Base-by-base conservation (phyloP, 352 stramenopile species). In the Globisporangium cederbergense region DNA sequence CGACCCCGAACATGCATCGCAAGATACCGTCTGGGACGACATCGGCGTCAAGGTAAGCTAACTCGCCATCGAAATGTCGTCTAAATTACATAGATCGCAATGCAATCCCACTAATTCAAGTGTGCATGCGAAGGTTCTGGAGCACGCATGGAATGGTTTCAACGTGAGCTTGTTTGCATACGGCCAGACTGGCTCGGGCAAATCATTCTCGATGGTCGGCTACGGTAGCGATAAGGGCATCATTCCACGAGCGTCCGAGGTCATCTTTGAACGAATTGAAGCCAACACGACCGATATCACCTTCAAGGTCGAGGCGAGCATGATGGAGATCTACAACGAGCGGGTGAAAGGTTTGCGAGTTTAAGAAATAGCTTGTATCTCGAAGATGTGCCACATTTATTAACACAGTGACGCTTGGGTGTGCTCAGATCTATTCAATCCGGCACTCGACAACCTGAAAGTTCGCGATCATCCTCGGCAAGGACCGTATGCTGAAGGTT, bases 271-370 rank as follows among this genome's bases (percentile, higher is more conserved):
- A 43, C 81, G 86, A 16, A 95, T 96, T 28, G 71, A 83, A 22
- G 70, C 52, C 11, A 90, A 73, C 18, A 71, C 62, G 0, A 71
- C 65, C 0, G 73, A 68, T 8, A 62, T 88, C n/a, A 89, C 74
- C 28, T 91, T 93, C 60, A 90, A 94, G 67, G 88, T 96, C 5
- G 86, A 96, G 65, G 86, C 87, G 18, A 93, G 83, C 46, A 96
- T 96, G 88, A 89, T 96, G 79, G 88, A 96, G 52, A 94, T 96
- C 57, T 96, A 96, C 73, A 96, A 95, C 52, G 88, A 96, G 56
- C 83, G 83, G 5, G 87, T 95, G 4, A 93, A 92, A 90, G 83
- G 83, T 88, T 42, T 28, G 40, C 11, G 46, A 25, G 9, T 14
- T 14, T 13, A 1, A n/a, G 4, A 25, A 11, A n/a, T 50, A 2